Conservation (phyloP, 768 basidiomycete genomes). For the Daedaleopsis sinensis region DNA sequence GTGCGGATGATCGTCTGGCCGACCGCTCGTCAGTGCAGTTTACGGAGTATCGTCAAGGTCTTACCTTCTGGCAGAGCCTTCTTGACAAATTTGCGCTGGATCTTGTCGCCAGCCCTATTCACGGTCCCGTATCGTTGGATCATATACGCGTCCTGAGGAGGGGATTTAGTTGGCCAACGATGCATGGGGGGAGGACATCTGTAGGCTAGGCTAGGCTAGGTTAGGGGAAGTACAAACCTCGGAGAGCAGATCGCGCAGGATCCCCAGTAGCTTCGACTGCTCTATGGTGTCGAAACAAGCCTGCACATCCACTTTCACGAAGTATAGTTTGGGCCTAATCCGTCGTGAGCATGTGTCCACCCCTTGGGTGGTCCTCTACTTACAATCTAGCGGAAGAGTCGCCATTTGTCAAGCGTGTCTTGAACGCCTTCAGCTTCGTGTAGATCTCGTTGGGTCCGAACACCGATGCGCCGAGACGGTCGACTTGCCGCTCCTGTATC, state of each 20-base stretch:
- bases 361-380: conserved; percentile 18
- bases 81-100: conserved; percentile 57
- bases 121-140: conserved; percentile 74
- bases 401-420: conserved; percentile 46
- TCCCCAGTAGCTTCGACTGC: conserved; percentile 79
- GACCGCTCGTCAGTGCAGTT: neutral
- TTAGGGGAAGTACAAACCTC: conserved; percentile 48
- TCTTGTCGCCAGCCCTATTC: conserved; percentile 53
- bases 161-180: neutral
- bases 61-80: conserved; percentile 72
- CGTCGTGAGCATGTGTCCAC: neutral
- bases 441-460: conserved; percentile 87
- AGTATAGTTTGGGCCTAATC: conserved; percentile 82
- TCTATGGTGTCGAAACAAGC: conserved; percentile 97
- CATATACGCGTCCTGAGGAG: conserved; percentile 66
- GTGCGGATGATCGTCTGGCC: conserved; percentile 71
- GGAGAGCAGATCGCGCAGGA: conserved; percentile 72
- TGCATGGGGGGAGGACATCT: too few species aligned
- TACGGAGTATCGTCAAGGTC: neutral
- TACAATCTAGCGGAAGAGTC: conserved; percentile 53
- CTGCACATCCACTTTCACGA: conserved; percentile 95
- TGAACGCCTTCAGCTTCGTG: conserved; percentile 69
- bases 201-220: neutral
- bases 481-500: conserved; percentile 58
- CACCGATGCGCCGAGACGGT: conserved; percentile 79